phyloP scores from a whole-genome alignment of 2,329 filamentous ascomycete genomes.

The Botrytis galanthina region DNA sequence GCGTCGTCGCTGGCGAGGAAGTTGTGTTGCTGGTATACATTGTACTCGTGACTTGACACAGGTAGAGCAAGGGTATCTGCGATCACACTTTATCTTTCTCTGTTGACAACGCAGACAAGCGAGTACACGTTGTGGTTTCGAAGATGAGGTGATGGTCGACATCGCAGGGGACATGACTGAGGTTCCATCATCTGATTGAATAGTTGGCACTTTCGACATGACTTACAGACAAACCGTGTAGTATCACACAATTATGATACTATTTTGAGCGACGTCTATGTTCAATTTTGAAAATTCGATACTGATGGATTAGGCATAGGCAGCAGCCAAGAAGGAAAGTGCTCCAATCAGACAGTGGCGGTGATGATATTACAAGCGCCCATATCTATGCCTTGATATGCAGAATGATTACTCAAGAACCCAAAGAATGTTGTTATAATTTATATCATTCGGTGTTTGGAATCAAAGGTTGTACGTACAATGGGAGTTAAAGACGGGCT shows the following conservation, averaged over 20 bases:
- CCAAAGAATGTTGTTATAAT: not conserved
- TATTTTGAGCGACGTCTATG: not conserved
- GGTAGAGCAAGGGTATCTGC: conserved; percentile 67
- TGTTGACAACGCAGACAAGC: conserved; percentile 73
- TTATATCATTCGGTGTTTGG: not conserved
- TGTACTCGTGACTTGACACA: conserved; percentile 62
- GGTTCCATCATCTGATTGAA: not conserved
- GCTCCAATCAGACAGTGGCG: not conserved
- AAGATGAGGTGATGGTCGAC: not conserved
- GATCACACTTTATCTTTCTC: conserved; percentile 73
- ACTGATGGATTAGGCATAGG: not conserved
- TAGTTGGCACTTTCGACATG: not conserved
- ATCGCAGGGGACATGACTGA: not conserved
- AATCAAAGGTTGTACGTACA: not conserved
- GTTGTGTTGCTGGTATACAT: conserved; percentile 57
- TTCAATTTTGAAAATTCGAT: not conserved
- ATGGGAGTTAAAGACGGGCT: not conserved
- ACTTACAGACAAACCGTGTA: too few relatives aligned
- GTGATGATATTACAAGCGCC: not conserved
- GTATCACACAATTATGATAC: not conserved
- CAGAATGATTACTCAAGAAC: not conserved
- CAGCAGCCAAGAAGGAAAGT: not conserved
- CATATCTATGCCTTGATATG: not conserved
- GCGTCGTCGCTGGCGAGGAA: conserved; percentile 59
- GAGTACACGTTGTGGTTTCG: conserved; percentile 37